A percentile compares a stretch with the other conserved stretches of the same genome.
These are phyloP conservation scores for Funneliformis mosseae DNA, from an alignment of 192 early-diverging fungal species.

Conservation along the genomic window DNA sequence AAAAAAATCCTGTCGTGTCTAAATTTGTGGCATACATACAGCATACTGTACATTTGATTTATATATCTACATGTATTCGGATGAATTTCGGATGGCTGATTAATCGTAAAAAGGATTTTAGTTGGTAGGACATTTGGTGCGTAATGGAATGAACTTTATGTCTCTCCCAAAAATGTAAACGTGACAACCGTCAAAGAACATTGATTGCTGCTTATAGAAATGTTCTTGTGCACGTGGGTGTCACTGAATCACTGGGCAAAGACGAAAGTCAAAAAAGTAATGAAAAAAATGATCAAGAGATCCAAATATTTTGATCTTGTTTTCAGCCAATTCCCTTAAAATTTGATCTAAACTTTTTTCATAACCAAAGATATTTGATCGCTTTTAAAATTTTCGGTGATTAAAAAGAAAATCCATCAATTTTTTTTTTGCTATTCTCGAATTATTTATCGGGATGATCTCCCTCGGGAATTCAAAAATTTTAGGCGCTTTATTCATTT, in stretches of 20 bases:
- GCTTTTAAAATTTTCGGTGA: too few species aligned
- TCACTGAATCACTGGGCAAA: too few species aligned
- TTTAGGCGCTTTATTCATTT: too few species aligned
- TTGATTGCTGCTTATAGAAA: too few species aligned
- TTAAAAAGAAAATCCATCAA: neutral
- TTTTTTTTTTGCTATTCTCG: neutral
- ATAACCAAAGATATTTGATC: too few species aligned
- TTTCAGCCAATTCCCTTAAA: neutral
- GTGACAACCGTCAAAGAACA: too few species aligned
- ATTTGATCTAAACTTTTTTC: neutral
- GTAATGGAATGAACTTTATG: too few species aligned
- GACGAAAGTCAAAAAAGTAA: too few species aligned
- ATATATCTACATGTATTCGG: neutral
- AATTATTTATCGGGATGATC: too few species aligned
- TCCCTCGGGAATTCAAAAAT: too few species aligned
- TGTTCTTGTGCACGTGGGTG: neutral
- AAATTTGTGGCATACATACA: neutral
- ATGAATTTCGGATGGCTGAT: neutral
- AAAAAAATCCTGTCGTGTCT: neutral
- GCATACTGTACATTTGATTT: neutral
- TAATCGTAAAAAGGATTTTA: neutral
- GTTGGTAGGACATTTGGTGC: too few species aligned
- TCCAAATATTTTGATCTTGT: neutral
- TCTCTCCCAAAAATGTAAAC: too few species aligned
- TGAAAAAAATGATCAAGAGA: neutral